A percentile compares a stretch with the other conserved stretches of the same genome.
Evolutionary conservation across 202 grass and related monocot species (phyloP).

Genomic region (Carex sylvatica): DNA sequence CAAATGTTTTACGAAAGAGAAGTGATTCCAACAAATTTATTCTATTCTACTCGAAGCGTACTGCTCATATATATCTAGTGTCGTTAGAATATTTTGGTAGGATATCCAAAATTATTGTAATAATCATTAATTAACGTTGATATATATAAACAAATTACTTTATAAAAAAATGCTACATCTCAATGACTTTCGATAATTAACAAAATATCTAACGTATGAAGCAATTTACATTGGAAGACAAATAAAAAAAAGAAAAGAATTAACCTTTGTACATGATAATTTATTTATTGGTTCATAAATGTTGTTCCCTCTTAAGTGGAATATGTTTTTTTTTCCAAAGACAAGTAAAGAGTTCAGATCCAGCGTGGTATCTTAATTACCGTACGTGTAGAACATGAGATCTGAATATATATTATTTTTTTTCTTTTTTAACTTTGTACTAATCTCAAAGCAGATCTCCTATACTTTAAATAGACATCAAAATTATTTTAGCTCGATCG

Average conservation of each 20-base stretch:
- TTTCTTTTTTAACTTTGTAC: too few species aligned
- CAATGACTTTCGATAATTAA: background rate
- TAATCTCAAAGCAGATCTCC: too few species aligned
- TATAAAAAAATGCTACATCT: background rate
- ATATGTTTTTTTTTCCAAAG: background rate
- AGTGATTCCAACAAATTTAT: background rate
- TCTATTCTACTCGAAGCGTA: background rate
- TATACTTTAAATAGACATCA: too few species aligned
- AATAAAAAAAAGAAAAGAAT: background rate
- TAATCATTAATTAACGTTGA: too few species aligned
- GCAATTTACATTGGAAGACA: background rate
- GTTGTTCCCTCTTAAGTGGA: background rate
- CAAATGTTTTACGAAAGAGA: background rate
- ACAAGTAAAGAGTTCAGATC: too few species aligned
- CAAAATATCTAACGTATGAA: background rate
- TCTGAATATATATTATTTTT: too few species aligned
- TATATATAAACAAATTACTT: too few species aligned
- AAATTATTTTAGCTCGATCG: too few species aligned
- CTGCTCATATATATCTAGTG: background rate
- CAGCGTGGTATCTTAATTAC: too few species aligned
- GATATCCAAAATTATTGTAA: background rate
- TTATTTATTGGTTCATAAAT: background rate
- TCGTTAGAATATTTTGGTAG: background rate
- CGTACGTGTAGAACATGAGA: too few species aligned
- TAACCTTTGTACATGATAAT: background rate